These are phyloP conservation scores for Limnanthes douglasii DNA, from an alignment of 345 rosid species.

Conservation along the genomic window DNA sequence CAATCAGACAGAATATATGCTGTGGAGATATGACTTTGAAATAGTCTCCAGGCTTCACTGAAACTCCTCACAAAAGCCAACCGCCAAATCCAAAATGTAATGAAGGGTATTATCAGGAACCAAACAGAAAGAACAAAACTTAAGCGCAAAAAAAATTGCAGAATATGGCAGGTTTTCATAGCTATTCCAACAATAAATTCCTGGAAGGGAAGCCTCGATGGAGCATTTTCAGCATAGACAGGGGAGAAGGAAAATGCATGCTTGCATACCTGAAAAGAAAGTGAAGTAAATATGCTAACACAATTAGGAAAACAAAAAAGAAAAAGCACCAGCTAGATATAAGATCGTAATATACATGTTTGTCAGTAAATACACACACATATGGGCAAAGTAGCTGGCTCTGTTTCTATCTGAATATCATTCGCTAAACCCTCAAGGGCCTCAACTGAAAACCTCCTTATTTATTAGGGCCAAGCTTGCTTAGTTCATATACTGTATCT, in stretches of 20 bases:
- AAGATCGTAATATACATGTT: too few species aligned
- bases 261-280: constrained; percentile 66
- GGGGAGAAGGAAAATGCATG: constrained; percentile 96
- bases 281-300: too few species aligned
- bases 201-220: constrained; percentile 95
- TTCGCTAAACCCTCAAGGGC: too few species aligned
- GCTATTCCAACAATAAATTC: constrained; percentile 95
- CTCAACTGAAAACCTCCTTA: too few species aligned
- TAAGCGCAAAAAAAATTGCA: constrained; percentile 86
- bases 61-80: constrained; percentile 89
- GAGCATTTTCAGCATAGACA: constrained; percentile 94
- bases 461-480: too few species aligned
- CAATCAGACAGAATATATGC: constrained; percentile 87
- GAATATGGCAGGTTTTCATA: constrained; percentile 83
- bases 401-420: too few species aligned
- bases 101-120: constrained; percentile 92
- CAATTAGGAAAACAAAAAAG: too few species aligned
- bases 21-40: constrained; percentile 80
- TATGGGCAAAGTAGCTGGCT: too few species aligned
- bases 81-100: constrained; percentile 96
- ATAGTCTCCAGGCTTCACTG: constrained; percentile 85
- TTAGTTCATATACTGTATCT: too few species aligned
- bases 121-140: constrained; percentile 92
- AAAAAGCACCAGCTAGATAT: background rate
- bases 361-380: too few species aligned